Conservation (phyloP, 2,329 filamentous ascomycete genomes). For the Bipolaris cookei region DNA sequence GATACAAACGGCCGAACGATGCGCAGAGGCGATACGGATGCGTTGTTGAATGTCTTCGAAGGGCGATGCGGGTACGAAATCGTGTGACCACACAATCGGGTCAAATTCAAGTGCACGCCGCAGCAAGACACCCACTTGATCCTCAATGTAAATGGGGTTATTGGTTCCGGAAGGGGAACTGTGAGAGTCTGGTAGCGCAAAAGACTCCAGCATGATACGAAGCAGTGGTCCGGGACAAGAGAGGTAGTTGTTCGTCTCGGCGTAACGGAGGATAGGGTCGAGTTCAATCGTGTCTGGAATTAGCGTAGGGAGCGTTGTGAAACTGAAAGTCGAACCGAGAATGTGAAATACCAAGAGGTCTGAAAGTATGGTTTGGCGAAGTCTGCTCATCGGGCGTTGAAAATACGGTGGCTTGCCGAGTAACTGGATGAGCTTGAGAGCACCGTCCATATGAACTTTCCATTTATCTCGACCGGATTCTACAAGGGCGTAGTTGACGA, state of each 20-base stretch:
- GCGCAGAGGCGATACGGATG: conserved; percentile 47
- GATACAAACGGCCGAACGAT: conserved; percentile 51
- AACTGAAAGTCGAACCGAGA: conserved; percentile 44
- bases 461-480: conserved; percentile 60
- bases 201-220: conserved; percentile 47
- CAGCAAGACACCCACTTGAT: conserved; percentile 34
- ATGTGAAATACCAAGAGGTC: conserved; percentile 48
- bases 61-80: conserved; percentile 43
- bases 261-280: conserved; percentile 46
- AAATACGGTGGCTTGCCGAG: conserved; percentile 42
- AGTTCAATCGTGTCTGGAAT: conserved; percentile 42
- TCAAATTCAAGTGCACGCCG: conserved; percentile 41
- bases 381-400: conserved; percentile 39
- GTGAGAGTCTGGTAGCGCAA: conserved; percentile 41
- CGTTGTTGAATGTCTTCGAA: conserved; percentile 44
- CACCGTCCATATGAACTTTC: conserved; percentile 60
- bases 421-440: conserved; percentile 54
- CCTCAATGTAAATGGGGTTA: conserved; percentile 27
- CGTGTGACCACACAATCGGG: conserved; percentile 39
- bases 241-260: conserved; percentile 51
- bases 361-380: conserved; percentile 44
- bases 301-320: conserved; percentile 34
- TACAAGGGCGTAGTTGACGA: conserved; percentile 58
- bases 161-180: conserved; percentile 14
- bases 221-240: conserved; percentile 47